A percentile compares a stretch with the other conserved stretches of the same genome.
Evolutionary conservation across 2,329 filamentous ascomycete species (phyloP).

Genomic region (Venturia carpophila): DNA sequence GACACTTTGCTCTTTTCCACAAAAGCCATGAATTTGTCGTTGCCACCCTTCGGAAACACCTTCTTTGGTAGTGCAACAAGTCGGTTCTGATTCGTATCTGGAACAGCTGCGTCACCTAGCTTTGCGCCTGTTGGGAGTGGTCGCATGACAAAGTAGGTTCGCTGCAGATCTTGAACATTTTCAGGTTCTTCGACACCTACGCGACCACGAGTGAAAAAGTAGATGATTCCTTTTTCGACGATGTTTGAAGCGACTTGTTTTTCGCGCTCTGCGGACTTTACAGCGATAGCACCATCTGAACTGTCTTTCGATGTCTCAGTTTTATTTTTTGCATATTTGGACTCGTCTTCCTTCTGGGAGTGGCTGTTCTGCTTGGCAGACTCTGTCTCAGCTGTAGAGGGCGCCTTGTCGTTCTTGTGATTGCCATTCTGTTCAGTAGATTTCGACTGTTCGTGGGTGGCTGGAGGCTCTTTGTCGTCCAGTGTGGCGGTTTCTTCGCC

Average conservation of each 20-base stretch:
- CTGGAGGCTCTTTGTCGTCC: conserved; percentile 19
- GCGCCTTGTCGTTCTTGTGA: conserved; percentile 26
- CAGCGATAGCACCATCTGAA: conserved; percentile 29
- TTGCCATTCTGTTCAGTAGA: conserved; percentile 17
- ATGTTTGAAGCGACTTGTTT: conserved; percentile 52
- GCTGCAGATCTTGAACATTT: conserved; percentile 62
- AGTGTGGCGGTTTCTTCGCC: conserved; percentile 25
- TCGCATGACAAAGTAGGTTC: conserved; percentile 71
- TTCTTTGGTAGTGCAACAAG: conserved; percentile 80
- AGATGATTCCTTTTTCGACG: conserved; percentile 81
- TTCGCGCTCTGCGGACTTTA: conserved; percentile 44
- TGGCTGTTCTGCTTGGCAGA: background rate
- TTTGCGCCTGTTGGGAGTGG: conserved; percentile 64
- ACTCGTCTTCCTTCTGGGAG: background rate
- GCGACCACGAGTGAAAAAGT: conserved; percentile 79
- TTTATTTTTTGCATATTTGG: background rate
- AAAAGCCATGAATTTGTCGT: conserved; percentile 71
- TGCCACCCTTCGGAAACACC: conserved; percentile 57
- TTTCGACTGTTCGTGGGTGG: conserved; percentile 20
- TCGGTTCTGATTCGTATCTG: conserved; percentile 55
- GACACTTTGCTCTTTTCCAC: conserved; percentile 65
- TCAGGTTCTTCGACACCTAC: conserved; percentile 65
- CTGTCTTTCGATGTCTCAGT: background rate
- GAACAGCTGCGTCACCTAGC: conserved; percentile 51
- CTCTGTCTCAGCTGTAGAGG: conserved; percentile 18